Base-by-base conservation (phyloP, 2,329 filamentous ascomycete species). In the Dactylellina drechsleri region DNA sequence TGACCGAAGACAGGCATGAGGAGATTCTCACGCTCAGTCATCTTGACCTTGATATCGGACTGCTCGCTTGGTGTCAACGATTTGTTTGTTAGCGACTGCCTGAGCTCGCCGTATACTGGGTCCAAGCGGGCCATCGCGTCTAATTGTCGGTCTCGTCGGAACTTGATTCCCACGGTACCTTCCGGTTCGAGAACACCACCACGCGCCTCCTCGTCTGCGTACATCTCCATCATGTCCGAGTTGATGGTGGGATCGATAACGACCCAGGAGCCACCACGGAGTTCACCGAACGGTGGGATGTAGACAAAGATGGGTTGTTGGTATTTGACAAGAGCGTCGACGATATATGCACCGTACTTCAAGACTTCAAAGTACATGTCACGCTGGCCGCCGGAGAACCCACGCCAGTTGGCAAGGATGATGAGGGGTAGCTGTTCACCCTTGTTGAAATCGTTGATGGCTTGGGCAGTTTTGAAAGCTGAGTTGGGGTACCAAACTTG, bases 341-440 rank as follows among this genome's bases (percentile, higher is more conserved):
- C 95, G 81, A 99, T 99, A 87, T 95, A 98, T 16, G 94, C 97
- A 81, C 95, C 95, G 81, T 99, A 99, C 87, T 99, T 99, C 83
- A 99, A 89, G 15, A 99, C 95, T 85, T 99, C 95, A 85, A 98
- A 97, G 89, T 96, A 99, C 95, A 99, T 99, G 84, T 99, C 95
- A 79, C 94, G 92, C 85, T 99, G 95, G 78, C 95, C 95, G 86
- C 95, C 95, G 79, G 95, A 99, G 92, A 99, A 99, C 86, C 95
- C 95, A 89, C 95, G 91, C 95, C 95, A 99, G 87, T 99, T 99
- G 84, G 95, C 95, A 77, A 99, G 89, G 82, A 99, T 99, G 93
- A 99, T 98, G 78, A 99, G 86, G 68, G 95, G 95, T 81, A 99
- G 87, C 85, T 99, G 95, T 85, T 99, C 95, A 82, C 95, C 95